Base-by-base conservation (phyloP, 1,284 basidiomycete genomes). In the Moesziomyces sp. region DNA sequence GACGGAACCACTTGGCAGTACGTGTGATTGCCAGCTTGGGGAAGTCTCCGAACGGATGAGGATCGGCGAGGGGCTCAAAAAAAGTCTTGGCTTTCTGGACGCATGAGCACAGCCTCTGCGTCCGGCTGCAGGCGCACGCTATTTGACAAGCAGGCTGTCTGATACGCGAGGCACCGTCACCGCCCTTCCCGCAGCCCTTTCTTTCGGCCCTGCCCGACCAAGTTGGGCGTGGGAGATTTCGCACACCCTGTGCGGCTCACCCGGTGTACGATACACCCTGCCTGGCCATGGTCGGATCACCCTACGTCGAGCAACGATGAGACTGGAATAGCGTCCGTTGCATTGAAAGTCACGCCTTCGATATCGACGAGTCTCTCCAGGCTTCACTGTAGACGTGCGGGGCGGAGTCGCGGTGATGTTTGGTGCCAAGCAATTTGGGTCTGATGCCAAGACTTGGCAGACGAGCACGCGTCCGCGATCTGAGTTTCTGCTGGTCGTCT, bases 31-130 rank as follows among this genome's bases (percentile, higher is more conserved):
- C 38, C 14, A 40, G 38, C 35, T 45, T 18, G 46, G 30, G 46
- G 21, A 65, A 65, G 56, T 54, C 47, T 2, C 55, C 52, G 51
- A 58, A 44, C 35, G 38, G 44, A 50, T 21, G 45, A 50, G 57
- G 66, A 69, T 69, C 66, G 66, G 52, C 66, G 60, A 63, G 66
- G 60, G 52, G 59, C 42, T 38, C 47, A 24, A 21, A 35, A 46
- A 62, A 69, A 56, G 60, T 69, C 66, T 69, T 69, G 66, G 66
- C 66, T 59, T 30, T 30, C 48, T 40, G 13, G 54, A 44, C 35
- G 40, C 43, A 38, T 40, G 30, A 58, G 58, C 54, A 67, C 64
- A 57, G 58, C 64, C 51, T 42, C 38, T n/a, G 38, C 38, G 14
- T 16, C 14, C 14, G 14, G 16, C 38, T 40, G 38, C 38, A 18